Evolutionary conservation across 1,284 basidiomycete species (phyloP).

Genomic region (Irpex rosettiformis): DNA sequence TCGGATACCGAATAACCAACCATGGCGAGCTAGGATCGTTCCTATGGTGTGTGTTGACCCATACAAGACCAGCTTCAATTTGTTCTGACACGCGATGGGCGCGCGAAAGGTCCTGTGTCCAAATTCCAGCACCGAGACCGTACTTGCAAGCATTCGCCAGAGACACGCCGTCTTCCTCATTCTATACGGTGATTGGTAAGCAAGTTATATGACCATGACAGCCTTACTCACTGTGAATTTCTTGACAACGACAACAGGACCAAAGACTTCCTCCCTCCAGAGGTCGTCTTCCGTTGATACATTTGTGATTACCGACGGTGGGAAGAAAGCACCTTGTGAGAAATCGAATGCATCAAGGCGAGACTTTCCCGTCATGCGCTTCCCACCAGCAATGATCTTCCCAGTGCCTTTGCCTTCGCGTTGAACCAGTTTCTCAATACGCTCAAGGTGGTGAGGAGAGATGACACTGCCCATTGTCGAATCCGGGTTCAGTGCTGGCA

Average conservation of each 20-base stretch:
- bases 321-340: conserved; percentile 66
- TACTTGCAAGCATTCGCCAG: conserved; percentile 77
- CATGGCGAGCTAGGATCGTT: conserved; percentile 87
- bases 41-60: conserved; percentile 85
- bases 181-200: conserved; percentile 31
- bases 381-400: conserved; percentile 61
- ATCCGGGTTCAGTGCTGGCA: conserved; percentile 59
- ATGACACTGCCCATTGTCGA: conserved; percentile 79
- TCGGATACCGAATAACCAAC: conserved; percentile 36
- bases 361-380: conserved; percentile 55
- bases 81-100: conserved; percentile 67
- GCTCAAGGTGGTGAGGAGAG: conserved; percentile 55
- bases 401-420: conserved; percentile 34
- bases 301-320: conserved; percentile 69
- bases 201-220: not conserved
- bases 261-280: conserved; percentile 82
- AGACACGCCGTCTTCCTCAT: conserved; percentile 59
- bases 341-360: conserved; percentile 67
- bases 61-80: conserved; percentile 74
- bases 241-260: conserved; percentile 71
- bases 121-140: conserved; percentile 77
- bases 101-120: conserved; percentile 70
- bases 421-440: conserved; percentile 58
- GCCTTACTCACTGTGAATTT: conserved; percentile 50
- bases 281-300: conserved; percentile 57